Evolutionary conservation across 257 asterid species (phyloP), one percentile per base, ranked within the genome.

Genomic region (Buddleja alternifolia): DNA sequence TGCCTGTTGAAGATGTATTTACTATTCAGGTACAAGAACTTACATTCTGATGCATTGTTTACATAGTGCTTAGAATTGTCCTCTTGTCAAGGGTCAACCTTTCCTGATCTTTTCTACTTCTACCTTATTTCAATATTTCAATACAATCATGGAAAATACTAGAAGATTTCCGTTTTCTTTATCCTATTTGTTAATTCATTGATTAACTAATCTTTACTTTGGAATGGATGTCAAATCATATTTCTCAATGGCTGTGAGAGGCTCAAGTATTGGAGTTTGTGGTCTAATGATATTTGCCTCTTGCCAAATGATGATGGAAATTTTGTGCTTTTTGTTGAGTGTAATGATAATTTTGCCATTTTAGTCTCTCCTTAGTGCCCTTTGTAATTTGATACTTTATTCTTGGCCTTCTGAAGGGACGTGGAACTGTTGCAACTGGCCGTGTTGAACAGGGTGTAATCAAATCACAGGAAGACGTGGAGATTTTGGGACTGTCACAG

Each of bases 371-470:
- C 20, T 25, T 55, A 45, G 50, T 50, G 40, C 58, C 37, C 6
- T 60, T 23, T 46, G 21, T 66, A 1, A 61, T 34, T 62, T 72
- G 71, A 67, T 32, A 55, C 71, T 36, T 73, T 39, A n/a, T 24
- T 61, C 54, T 37, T 75, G 74, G 52, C 66, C 60, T 71, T 78
- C 53, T 45, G 40, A 67, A 94, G 99, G 99, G 99, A 16, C 97
- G 99, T 79, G 99, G 99, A 77, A 94, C 99, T 54, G 99, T 94
- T 81, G 99, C 99, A 56, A 94, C 99, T 29, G 99, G 99, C 71
- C 97, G 99, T 72, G 81, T 94, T 56, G 99, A 94, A 72, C 99
- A 94, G 80, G 99, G 99, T 58, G 47, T 81, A 17, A 79, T 94
- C 62, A 94, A 94, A 76, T 84, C 86, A 16, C 98, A 98, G 8